Base-by-base conservation (phyloP, 371 early-diverging fungal species). In the Chytridiales sp. region DNA sequence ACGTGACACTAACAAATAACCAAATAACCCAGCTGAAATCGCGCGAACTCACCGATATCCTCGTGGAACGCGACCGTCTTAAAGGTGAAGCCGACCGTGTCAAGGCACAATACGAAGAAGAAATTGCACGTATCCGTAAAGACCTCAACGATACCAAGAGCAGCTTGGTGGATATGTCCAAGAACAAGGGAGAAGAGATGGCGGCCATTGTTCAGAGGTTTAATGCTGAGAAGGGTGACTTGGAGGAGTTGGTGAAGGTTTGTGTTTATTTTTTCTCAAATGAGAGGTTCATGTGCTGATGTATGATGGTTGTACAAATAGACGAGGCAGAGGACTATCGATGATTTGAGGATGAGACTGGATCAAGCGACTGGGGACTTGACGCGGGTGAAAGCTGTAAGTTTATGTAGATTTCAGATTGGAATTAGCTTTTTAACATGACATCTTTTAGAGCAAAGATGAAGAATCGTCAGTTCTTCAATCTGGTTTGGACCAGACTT, bases 401-500 rank as follows among this genome's bases (percentile, higher is more conserved):
- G 56, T 2, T 15, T 27, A 40, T 17, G 50, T 60, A 48, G 32
- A 56, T 57, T 8, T 3, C 17, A 42, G 51, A 30, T 40, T 13
- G 39, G 38, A 47, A 31, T 6, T 60, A 53, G 43, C 30, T 15
- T n/a, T n/a, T n/a, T n/a, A n/a, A 39, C 8, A 51, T 34, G 26
- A 40, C 17, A 5, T 4, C 17, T 54, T 54, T 1, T 31, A 69
- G 72, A 51, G 59, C 8, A 93, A 91, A 71, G 92, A 94, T 59
- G 95, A 94, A 57, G 97, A 97, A 58, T 81, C 90, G 51, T 84
- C 86, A 4, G 89, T 94, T 1, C 76, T 94, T 29, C 93, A 94
- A 74, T 87, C 91, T n/a, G 93, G 92, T 32, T 83, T 97, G 83
- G 97, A 96, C 73, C 95, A 97, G 77, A 90, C 92, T 49, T 77